phyloP scores from a whole-genome alignment of 2,329 filamentous ascomycete species.

The Meredithiella fracta region DNA sequence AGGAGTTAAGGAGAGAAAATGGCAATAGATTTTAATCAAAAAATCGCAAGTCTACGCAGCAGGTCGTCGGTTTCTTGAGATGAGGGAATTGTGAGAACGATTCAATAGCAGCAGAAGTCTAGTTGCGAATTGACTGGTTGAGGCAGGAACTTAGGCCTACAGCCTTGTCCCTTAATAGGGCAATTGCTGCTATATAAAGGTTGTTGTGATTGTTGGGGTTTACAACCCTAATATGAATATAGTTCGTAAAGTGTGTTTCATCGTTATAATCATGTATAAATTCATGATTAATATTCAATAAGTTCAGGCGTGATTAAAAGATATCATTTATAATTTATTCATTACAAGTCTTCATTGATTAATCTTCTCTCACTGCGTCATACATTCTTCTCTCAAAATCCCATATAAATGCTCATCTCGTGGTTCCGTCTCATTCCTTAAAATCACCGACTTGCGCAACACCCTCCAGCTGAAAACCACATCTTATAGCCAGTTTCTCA shows the following conservation, averaged over 20 bases:
- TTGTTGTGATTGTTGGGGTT: too few relatives aligned
- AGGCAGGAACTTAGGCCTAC: not conserved
- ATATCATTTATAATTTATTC: too few relatives aligned
- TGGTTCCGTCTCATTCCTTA: not conserved
- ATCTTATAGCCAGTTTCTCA: not conserved
- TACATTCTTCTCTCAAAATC: not conserved
- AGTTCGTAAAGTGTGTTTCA: too few relatives aligned
- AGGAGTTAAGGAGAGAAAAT: not conserved
- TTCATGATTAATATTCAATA: too few relatives aligned
- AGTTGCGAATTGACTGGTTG: not conserved
- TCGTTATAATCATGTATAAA: too few relatives aligned
- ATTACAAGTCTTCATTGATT: too few relatives aligned
- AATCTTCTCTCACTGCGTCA: too few relatives aligned
- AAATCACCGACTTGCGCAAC: not conserved
- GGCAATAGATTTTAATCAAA: not conserved
- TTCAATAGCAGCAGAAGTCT: too few relatives aligned
- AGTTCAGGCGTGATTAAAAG: too few relatives aligned
- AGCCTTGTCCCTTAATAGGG: too few relatives aligned
- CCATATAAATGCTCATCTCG: not conserved
- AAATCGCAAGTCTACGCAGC: not conserved
- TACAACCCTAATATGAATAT: too few relatives aligned
- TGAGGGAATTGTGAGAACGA: slow-evolving; percentile 2
- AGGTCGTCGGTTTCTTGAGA: slow-evolving; percentile 17
- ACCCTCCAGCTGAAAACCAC: not conserved
- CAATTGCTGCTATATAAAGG: not conserved